A percentile compares a stretch with the other conserved stretches of the same genome.
phyloP scores from a whole-genome alignment of 2,329 filamentous ascomycete genomes.

The Dryadomyces quercus-mongolicae region DNA sequence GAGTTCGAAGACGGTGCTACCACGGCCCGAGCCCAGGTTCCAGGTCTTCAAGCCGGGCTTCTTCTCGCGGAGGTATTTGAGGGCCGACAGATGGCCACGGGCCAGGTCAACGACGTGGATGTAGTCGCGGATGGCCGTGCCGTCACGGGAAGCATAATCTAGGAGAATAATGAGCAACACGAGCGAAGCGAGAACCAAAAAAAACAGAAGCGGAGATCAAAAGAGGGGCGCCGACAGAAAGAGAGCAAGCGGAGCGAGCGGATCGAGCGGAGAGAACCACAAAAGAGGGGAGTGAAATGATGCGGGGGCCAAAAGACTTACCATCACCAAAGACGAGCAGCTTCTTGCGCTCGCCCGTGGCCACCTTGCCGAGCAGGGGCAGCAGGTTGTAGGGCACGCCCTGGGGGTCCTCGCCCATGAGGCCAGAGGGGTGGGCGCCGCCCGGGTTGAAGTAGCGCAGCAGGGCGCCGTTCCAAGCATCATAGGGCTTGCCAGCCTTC shows the following conservation, averaged over 20 bases:
- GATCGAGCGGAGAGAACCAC: too few relatives aligned
- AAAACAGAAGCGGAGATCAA: neutral
- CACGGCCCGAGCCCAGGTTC: conserved; percentile 91
- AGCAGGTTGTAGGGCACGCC: conserved; percentile 94
- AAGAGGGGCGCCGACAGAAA: too few relatives aligned
- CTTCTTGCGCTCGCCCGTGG: conserved; percentile 89
- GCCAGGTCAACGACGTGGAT: conserved; percentile 92
- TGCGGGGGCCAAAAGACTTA: conserved; percentile 28
- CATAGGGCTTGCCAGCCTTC: conserved; percentile 65
- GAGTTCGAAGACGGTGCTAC: conserved; percentile 95
- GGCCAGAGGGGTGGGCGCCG: conserved; percentile 83
- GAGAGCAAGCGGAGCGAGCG: too few relatives aligned
- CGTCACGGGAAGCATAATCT: conserved; percentile 88
- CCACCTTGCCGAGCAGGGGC: conserved; percentile 87
- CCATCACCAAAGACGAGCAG: conserved; percentile 88
- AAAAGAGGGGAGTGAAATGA: too few relatives aligned
- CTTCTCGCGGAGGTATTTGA: conserved; percentile 76
- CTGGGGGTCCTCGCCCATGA: conserved; percentile 97
- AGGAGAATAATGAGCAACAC: conserved; percentile 13
- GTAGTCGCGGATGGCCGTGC: conserved; percentile 93
- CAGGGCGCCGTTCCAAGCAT: conserved; percentile 86
- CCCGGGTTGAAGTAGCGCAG: conserved; percentile 97
- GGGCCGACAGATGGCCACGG: conserved; percentile 72
- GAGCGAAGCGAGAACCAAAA: neutral
- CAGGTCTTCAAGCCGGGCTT: conserved; percentile 86